phyloP scores from a whole-genome alignment of 169 alveolate species.

The Plasmodium inui region DNA sequence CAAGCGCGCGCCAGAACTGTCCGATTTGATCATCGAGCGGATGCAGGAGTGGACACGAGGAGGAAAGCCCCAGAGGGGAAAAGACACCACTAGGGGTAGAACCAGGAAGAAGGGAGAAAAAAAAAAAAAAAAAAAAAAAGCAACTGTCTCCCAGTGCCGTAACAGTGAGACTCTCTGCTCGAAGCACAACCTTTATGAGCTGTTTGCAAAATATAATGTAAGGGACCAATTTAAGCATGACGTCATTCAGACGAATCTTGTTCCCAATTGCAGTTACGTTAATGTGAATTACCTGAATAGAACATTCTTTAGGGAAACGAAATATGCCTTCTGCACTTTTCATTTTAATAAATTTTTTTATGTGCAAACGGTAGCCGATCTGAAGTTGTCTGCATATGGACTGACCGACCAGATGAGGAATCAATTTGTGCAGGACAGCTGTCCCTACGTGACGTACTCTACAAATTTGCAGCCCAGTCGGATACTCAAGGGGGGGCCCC shows the following conservation, averaged over 20 bases:
- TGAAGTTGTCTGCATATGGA: constrained; percentile 27
- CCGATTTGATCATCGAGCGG: constrained; percentile 8
- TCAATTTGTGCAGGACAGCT: constrained; percentile 45
- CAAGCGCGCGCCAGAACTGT: background rate
- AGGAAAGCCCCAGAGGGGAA: background rate
- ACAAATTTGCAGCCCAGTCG: constrained; percentile 34
- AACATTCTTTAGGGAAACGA: background rate
- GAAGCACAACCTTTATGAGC: constrained; percentile 8
- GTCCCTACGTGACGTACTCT: constrained; percentile 42
- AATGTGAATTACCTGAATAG: constrained; percentile 21
- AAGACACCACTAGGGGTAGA: background rate
- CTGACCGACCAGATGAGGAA: constrained; percentile 29
- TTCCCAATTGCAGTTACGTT: background rate
- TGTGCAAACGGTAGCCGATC: constrained; percentile 62
- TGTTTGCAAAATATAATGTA: constrained; percentile 14
- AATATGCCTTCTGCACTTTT: constrained; percentile 27
- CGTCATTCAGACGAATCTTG: constrained; percentile 7
- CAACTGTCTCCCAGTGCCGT: background rate
- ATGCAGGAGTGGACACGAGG: background rate
- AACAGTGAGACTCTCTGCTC: constrained; percentile 14
- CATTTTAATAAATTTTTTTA: constrained; percentile 42
- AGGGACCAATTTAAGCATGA: constrained; percentile 18
- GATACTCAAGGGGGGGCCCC: constrained; percentile 8
- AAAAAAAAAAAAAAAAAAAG: background rate
- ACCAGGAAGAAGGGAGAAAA: background rate